Evolutionary conservation across 2,329 filamentous ascomycete genomes (phyloP), one percentile per base, ranked within the genome.

Genomic region (Davidsoniella neocaledoniae): DNA sequence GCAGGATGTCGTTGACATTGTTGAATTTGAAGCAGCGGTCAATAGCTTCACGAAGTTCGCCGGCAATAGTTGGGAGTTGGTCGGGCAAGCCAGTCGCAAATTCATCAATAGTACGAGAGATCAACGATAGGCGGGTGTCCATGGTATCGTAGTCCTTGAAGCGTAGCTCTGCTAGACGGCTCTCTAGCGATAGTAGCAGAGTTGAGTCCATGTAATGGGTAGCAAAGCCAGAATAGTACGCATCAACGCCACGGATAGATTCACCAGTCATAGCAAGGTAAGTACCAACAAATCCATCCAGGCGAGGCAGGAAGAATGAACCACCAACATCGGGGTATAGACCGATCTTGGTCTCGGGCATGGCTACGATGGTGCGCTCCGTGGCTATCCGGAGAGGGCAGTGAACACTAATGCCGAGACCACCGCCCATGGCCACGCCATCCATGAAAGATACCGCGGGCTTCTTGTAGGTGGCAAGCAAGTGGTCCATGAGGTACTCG

Each of bases 251-350:
- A 54, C 73, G 79, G 55, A 98, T 68, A 55, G 78, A 76, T 61
- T 90, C 83, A 61, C 87, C 91, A 6, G 91, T 98, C 55, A 98
- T 72, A 17, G 87, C 91, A 41, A 98, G 79, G 66, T 96, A 98
- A 17, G 85, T 94, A 51, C 91, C 91, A 50, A 94, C 67, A 53
- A 79, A 71, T 46, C 91, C 91, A 58, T 93, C 79, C 72, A 98
- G 79, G 55, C 87, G 76, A 14, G 91, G 86, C 49, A 98, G 72
- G 72, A 96, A 96, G 71, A 96, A 98, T 9, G 86, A 93, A 29
- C 83, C 93, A 54, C 91, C 91, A 45, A 98, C 91, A 60, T 98
- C 93, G 5, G 93, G 91, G 73, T 98, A 98, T 72, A 96, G 95
- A 38, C 91, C 91, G 61, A 98, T 98, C 7, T 79, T 94, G 3